Base-by-base conservation (phyloP, 139 green algal genomes). In the Ulvella scutata region DNA sequence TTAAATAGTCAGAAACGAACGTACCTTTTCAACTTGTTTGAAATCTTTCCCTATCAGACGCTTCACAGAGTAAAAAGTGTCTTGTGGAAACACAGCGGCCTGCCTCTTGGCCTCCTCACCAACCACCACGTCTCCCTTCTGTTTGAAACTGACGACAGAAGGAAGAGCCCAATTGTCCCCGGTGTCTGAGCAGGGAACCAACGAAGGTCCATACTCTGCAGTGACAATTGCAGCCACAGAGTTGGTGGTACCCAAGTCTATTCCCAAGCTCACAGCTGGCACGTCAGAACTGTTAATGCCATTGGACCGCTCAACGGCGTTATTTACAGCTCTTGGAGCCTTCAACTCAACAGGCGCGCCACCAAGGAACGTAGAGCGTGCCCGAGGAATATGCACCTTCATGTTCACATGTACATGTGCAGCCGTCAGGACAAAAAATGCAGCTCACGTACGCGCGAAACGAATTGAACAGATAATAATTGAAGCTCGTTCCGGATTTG, bases 181-280 rank as follows among this genome's bases (percentile, higher is more conserved):
- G n/a, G 29, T 62, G n/a, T 62, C 33, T 26, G 10, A 7, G 44
- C 33, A 62, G n/a, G 44, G 44, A 62, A 62, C 44, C 7, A 62
- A 23, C n/a, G n/a, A 36, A 31, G 44, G 44, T 6, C 44, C 44
- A 26, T 31, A 62, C 13, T 62, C 44, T 62, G 44, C 44, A 31
- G 44, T 62, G n/a, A 62, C 44, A 13, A 87, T 84, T 7, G 92
- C 91, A n/a, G 96, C 82, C 0, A 87, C 90, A 2, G 91, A 97
- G 73, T 99, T 99, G 13, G 95, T 98, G 20, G 95, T 99, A 0
- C 95, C 95, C 2, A 99, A 76, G 76, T 99, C 95, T 38, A 99
- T 98, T 37, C 95, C 95, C 0, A 97, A 26, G 44, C 44, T 62
- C n/a, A 62, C 44, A 26, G 7, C 4, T 9, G 44, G 44, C 33